These are phyloP conservation scores for Yamadazyma friedrichii DNA, from an alignment of 1,139 yeast species.

Conservation along the genomic window DNA sequence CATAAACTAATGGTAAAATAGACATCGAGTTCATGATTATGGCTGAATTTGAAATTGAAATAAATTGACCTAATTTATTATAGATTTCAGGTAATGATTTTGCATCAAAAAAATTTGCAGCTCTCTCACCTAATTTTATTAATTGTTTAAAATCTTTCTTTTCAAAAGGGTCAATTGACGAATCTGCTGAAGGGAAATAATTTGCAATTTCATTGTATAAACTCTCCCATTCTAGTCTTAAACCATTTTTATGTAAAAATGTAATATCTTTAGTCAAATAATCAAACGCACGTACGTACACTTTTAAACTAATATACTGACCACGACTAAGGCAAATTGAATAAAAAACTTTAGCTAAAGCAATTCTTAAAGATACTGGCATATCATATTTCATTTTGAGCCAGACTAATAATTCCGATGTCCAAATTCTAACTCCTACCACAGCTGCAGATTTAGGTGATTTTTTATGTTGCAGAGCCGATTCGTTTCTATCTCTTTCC, in stretches of 20 bases:
- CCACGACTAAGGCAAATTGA: conserved; percentile 74
- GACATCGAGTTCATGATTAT: conserved; percentile 58
- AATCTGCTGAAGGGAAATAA: conserved; percentile 34
- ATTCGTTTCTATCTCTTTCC: conserved; percentile 36
- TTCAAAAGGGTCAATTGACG: conserved; percentile 32
- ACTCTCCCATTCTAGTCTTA: conserved; percentile 53
- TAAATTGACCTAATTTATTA: conserved; percentile 42
- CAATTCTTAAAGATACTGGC: conserved; percentile 64
- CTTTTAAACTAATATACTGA: conserved; percentile 60
- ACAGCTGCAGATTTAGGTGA: conserved; percentile 72
- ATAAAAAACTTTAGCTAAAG: conserved; percentile 69
- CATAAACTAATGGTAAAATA: conserved; percentile 44
- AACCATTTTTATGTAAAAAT: conserved; percentile 37
- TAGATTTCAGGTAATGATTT: conserved; percentile 38
- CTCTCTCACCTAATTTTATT: conserved; percentile 45
- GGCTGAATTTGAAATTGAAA: conserved; percentile 59
- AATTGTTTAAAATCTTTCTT: conserved; percentile 44
- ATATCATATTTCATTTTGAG: conserved; percentile 77
- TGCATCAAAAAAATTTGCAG: conserved; percentile 43
- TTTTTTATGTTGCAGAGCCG: conserved; percentile 49
- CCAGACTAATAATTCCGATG: conserved; percentile 82
- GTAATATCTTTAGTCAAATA: conserved; percentile 52
- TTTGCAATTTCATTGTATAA: conserved; percentile 38
- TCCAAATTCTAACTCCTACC: conserved; percentile 80
- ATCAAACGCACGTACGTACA: conserved; percentile 66